Conservation (phyloP, 169 alveolate species). For the Babesia caballi region DNA sequence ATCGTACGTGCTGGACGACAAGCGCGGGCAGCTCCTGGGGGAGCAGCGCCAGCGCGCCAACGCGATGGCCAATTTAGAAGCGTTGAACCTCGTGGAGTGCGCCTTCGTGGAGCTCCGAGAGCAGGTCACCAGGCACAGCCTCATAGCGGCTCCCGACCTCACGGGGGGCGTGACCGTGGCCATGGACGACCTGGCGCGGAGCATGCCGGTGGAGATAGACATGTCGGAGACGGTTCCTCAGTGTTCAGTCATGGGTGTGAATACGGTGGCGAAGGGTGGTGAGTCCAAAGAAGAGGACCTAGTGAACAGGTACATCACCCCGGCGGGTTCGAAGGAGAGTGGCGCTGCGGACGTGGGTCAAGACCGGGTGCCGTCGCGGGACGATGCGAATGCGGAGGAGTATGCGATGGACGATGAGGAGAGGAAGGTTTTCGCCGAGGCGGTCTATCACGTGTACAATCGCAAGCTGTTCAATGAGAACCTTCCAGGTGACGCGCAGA, state of each 20-base stretch:
- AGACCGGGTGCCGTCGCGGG: background rate
- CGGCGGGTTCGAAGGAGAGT: background rate
- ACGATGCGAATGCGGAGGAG: background rate
- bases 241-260: background rate
- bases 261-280: background rate
- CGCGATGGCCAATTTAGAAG: slow-evolving; percentile 27
- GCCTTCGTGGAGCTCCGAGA: slow-evolving; percentile 64
- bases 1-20: slow-evolving; percentile 11
- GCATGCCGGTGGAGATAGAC: slow-evolving; percentile 32
- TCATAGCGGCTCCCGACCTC: slow-evolving; percentile 48
- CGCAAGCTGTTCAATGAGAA: slow-evolving; percentile 27
- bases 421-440: background rate
- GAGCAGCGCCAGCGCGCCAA: background rate
- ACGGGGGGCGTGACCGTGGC: slow-evolving; percentile 39
- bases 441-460: slow-evolving; percentile 34
- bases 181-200: slow-evolving; percentile 32
- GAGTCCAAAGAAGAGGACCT: background rate
- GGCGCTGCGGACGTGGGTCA: background rate
- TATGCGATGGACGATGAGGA: slow-evolving; percentile 16
- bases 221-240: background rate
- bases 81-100: slow-evolving; percentile 27
- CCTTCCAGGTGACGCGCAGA: slow-evolving; percentile 30
- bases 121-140: slow-evolving; percentile 38
- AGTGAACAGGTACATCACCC: slow-evolving; percentile 1
- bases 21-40: background rate